phyloP scores from a whole-genome alignment of 805 yeast species.

The Candida vartiovaarae region DNA sequence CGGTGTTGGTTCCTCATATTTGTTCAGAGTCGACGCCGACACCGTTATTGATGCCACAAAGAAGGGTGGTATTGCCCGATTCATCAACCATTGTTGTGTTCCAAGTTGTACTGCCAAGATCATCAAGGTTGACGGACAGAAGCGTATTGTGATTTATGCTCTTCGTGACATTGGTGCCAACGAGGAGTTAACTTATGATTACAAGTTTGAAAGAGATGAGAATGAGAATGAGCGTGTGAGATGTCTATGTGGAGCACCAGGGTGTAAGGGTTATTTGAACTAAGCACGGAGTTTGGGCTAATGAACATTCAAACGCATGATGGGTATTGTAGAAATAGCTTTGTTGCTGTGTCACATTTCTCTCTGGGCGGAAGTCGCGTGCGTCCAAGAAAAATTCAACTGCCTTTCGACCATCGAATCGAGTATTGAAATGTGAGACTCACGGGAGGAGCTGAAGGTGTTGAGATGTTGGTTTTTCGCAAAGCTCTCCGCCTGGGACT shows the following conservation, averaged over 20 bases:
- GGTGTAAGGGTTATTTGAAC: conserved; percentile 88
- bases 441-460: too few species aligned
- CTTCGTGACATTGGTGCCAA: conserved; percentile 79
- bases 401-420: too few species aligned
- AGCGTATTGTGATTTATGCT: conserved; percentile 93
- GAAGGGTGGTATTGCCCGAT: conserved; percentile 94
- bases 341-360: too few species aligned
- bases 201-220: conserved; percentile 87
- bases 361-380: too few species aligned
- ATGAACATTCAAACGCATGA: too few species aligned
- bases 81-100: conserved; percentile 94
- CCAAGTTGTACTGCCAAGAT: conserved; percentile 98
- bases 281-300: conserved; percentile 22
- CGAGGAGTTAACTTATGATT: conserved; percentile 92
- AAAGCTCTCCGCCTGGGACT: too few species aligned
- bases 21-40: conserved; percentile 88
- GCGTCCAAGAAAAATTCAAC: too few species aligned
- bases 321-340: too few species aligned
- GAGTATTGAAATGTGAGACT: too few species aligned
- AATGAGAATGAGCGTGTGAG: conserved; percentile 82
- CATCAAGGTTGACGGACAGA: conserved; percentile 88
- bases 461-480: too few species aligned
- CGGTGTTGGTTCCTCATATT: conserved; percentile 92
- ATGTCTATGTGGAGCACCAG: conserved; percentile 93
- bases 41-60: conserved; percentile 97